Percentiles rank a stretch among this genome's conserved stretches.
Conservation (phyloP, 164 flowering plant genomes). For the Berberis vulgaris region DNA sequence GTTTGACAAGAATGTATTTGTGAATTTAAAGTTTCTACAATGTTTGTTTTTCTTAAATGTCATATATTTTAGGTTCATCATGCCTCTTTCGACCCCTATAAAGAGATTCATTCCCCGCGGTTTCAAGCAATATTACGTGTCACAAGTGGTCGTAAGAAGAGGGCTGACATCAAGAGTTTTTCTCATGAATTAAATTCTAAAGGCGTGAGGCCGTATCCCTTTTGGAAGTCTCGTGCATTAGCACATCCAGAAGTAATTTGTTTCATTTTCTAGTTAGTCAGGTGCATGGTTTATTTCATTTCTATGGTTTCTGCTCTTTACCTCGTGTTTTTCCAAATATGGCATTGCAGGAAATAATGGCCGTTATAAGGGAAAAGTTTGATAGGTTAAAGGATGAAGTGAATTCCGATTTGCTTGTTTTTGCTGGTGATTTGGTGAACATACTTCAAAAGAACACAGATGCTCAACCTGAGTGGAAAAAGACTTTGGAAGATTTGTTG, state of each 20-base stretch:
- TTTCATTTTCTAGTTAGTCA: not conserved
- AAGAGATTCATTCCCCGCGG: slow-evolving; percentile 87
- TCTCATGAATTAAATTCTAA: slow-evolving; percentile 97
- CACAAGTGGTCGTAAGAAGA: slow-evolving; percentile 80
- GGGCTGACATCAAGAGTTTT: slow-evolving; percentile 77
- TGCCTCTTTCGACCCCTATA: slow-evolving; percentile 34
- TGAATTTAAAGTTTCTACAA: not conserved
- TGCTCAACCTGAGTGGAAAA: slow-evolving; percentile 59
- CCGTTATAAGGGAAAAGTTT: slow-evolving; percentile 60
- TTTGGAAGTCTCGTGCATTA: slow-evolving; percentile 69
- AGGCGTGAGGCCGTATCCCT: slow-evolving; percentile 85
- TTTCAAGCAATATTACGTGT: slow-evolving; percentile 81
- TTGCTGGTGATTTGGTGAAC: slow-evolving; percentile 83
- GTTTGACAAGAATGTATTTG: not conserved
- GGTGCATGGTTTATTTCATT: not conserved
- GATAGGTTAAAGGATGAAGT: slow-evolving; percentile 87
- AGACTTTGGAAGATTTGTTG: slow-evolving; percentile 74
- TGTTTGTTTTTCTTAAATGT: not conserved
- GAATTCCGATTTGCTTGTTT: slow-evolving; percentile 58
- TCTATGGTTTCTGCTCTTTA: not conserved
- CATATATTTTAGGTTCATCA: slow-evolving; percentile 36
- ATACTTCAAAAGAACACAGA: slow-evolving; percentile 55
- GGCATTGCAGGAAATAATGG: slow-evolving; percentile 60
- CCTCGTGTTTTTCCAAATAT: not conserved
- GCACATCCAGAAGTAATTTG: slow-evolving; percentile 68